Percentiles rank a stretch among this genome's conserved stretches.
phyloP scores from a whole-genome alignment of 1,284 basidiomycete species.

The Tilletia setariae region DNA sequence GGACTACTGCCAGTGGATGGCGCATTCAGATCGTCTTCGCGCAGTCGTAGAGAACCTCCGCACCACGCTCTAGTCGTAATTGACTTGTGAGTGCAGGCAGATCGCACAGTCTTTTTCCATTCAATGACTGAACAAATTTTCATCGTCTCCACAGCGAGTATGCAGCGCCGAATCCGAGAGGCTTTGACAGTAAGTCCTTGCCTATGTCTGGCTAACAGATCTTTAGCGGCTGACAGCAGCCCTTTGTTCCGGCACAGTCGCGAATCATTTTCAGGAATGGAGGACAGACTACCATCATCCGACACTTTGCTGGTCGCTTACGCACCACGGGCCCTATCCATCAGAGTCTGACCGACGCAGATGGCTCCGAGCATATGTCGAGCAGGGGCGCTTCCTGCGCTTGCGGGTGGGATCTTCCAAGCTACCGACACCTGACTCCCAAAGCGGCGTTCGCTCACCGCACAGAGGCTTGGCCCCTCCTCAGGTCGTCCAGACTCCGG shows the following conservation, averaged over 20 bases:
- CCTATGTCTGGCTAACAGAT: background rate
- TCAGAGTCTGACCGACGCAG: conserved; percentile 37
- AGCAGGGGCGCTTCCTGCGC: conserved; percentile 44
- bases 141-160: conserved; percentile 14
- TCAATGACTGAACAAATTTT: background rate
- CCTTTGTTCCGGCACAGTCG: conserved; percentile 25
- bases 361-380: conserved; percentile 51
- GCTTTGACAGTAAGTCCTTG: conserved; percentile 29
- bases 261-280: conserved; percentile 53
- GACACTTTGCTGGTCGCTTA: conserved; percentile 40
- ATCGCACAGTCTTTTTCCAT: no score
- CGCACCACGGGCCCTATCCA: conserved; percentile 43
- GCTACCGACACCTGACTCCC: background rate
- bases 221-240: background rate
- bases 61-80: conserved; percentile 51
- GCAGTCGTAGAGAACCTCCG: conserved; percentile 27
- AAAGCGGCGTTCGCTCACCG: background rate
- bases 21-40: conserved; percentile 20
- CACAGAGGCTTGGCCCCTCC: background rate
- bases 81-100: conserved; percentile 43
- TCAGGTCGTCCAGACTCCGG: background rate
- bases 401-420: conserved; percentile 1
- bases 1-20: background rate
- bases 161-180: conserved; percentile 45
- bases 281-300: conserved; percentile 46